These are phyloP conservation scores for Mycena metata DNA, from an alignment of 768 basidiomycete species.

Conservation along the genomic window DNA sequence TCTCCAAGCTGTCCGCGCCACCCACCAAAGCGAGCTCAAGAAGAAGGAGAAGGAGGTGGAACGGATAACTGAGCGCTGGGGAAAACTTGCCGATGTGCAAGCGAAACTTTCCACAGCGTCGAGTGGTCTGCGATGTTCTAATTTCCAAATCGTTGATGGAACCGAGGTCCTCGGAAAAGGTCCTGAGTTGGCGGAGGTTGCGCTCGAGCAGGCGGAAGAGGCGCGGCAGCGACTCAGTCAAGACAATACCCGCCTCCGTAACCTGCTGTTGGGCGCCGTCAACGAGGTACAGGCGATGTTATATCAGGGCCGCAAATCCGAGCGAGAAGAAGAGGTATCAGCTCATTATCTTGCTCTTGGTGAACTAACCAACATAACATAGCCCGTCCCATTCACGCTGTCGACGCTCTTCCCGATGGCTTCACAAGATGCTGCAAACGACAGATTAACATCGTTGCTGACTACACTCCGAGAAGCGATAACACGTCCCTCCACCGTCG, in stretches of 20 bases:
- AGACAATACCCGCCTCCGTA: slow-evolving; percentile 75
- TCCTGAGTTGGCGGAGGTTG: slow-evolving; percentile 70
- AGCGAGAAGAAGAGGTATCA: slow-evolving; percentile 61
- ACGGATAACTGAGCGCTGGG: slow-evolving; percentile 80
- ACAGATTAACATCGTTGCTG: slow-evolving; percentile 62
- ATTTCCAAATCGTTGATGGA: slow-evolving; percentile 62
- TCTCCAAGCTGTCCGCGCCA: slow-evolving; percentile 76
- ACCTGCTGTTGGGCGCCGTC: slow-evolving; percentile 69
- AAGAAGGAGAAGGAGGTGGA: slow-evolving; percentile 87
- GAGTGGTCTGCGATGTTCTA: slow-evolving; percentile 69
- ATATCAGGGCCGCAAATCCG: slow-evolving; percentile 58
- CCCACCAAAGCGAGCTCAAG: slow-evolving; percentile 80
- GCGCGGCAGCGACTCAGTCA: slow-evolving; percentile 71
- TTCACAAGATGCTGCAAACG: slow-evolving; percentile 62
- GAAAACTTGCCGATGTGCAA: slow-evolving; percentile 78
- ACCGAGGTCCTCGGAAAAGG: slow-evolving; percentile 63
- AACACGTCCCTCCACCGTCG: slow-evolving; percentile 44
- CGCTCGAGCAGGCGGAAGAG: slow-evolving; percentile 80
- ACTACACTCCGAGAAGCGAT: slow-evolving; percentile 54
- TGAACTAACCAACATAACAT: not conserved
- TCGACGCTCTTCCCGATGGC: slow-evolving; percentile 68
- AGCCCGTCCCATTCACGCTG: slow-evolving; percentile 62
- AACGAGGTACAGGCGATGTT: slow-evolving; percentile 75
- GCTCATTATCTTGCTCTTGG: slow-evolving; percentile 28
- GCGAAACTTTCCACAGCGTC: slow-evolving; percentile 63